These are phyloP conservation scores for Sarocladiaceae sp. DNA, from an alignment of 2,329 filamentous ascomycete genomes.

Conservation along the genomic window DNA sequence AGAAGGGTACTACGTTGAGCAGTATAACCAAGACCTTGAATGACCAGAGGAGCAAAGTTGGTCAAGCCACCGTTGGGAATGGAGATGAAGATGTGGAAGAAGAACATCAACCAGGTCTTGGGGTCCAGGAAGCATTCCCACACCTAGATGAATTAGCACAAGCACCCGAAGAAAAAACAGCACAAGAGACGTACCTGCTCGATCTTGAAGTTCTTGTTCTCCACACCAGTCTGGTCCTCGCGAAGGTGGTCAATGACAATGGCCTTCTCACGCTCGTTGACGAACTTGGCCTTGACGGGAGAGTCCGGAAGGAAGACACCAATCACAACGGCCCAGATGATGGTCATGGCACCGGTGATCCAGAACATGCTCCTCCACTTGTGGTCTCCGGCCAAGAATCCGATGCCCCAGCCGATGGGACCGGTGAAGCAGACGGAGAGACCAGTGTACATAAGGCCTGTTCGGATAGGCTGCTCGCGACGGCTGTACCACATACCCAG, in stretches of 20 bases:
- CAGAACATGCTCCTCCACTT: constrained; percentile 18
- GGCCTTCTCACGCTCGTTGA: constrained; percentile 40
- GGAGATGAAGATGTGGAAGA: constrained; percentile 43
- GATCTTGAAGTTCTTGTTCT: constrained; percentile 43
- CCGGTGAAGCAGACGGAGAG: constrained; percentile 18
- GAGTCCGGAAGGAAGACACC: constrained; percentile 49
- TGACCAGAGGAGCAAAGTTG: constrained; percentile 9
- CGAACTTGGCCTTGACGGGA: constrained; percentile 44
- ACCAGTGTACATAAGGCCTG: constrained; percentile 20
- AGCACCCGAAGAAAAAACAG: too few species aligned
- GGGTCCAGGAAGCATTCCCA: constrained; percentile 44
- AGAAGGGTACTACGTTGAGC: constrained; percentile 27
- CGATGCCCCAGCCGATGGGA: constrained; percentile 17
- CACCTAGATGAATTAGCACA: too few species aligned
- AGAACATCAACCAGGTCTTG: constrained; percentile 56
- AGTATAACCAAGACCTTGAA: constrained; percentile 33
- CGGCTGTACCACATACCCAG: constrained; percentile 25
- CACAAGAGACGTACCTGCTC: too few species aligned
- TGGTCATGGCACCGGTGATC: constrained; percentile 20
- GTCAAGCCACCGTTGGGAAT: constrained; percentile 49
- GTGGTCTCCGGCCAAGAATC: constrained; percentile 13
- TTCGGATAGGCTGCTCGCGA: constrained; percentile 20
- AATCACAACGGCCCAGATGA: constrained; percentile 50
- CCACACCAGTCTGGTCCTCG: constrained; percentile 44
- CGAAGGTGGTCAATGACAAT: constrained; percentile 44